phyloP scores from a whole-genome alignment of 129 eudicot genomes.

The Sambucus nigra region DNA sequence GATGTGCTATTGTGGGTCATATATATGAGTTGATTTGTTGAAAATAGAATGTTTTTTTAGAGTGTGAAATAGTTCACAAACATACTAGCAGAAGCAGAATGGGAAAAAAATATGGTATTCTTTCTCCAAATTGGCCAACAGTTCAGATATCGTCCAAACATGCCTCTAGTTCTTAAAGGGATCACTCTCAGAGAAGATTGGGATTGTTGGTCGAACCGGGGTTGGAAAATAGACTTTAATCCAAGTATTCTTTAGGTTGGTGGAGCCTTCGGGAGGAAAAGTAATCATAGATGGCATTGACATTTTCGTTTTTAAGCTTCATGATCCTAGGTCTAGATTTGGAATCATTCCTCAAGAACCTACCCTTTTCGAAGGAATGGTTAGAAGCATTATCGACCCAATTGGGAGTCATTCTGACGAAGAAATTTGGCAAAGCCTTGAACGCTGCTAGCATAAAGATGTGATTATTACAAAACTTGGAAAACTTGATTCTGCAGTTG shows the following conservation, averaged over 20 bases:
- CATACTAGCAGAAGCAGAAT: slow-evolving; percentile 65
- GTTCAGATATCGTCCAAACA: slow-evolving; percentile 59
- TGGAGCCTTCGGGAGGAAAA: slow-evolving; percentile 66
- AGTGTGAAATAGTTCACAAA: slow-evolving; percentile 54
- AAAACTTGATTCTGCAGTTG: slow-evolving; percentile 72
- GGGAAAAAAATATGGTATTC: slow-evolving; percentile 31
- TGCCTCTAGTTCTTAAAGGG: slow-evolving; percentile 70
- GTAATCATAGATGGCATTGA: slow-evolving; percentile 62
- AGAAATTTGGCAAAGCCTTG: slow-evolving; percentile 86
- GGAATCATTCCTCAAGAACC: slow-evolving; percentile 96
- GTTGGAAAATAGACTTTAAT: slow-evolving; percentile 81
- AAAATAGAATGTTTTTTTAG: slow-evolving; percentile 71
- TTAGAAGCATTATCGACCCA: slow-evolving; percentile 82
- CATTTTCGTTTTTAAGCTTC: slow-evolving; percentile 59
- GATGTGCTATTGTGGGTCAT: slow-evolving; percentile 40
- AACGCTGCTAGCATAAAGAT: slow-evolving; percentile 66
- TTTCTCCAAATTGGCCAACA: slow-evolving; percentile 67
- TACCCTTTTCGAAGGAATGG: slow-evolving; percentile 68
- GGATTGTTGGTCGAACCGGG: slow-evolving; percentile 90
- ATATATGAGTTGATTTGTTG: slow-evolving; percentile 37
- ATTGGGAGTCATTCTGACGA: slow-evolving; percentile 54
- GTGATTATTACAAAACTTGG: slow-evolving; percentile 64
- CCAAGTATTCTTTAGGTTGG: slow-evolving; percentile 68
- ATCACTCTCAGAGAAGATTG: slow-evolving; percentile 59
- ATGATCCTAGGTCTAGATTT: slow-evolving; percentile 78